Evolutionary conservation across 306 rosid species (phyloP).

Genomic region (Vicia faba): DNA sequence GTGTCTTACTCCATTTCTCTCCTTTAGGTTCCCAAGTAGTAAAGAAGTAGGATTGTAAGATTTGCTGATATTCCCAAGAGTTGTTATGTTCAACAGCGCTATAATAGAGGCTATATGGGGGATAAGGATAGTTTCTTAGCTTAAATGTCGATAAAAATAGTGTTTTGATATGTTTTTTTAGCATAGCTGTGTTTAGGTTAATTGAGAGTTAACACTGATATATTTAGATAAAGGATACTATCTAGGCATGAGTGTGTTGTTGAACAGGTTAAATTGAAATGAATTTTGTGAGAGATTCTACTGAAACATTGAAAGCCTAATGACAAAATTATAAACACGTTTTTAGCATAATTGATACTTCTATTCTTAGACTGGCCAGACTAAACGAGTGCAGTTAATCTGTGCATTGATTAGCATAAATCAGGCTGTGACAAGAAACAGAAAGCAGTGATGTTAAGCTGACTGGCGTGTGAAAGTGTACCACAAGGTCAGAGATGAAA

Average conservation of each 20-base stretch:
- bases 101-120: not conserved
- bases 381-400: not conserved
- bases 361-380: not conserved
- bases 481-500: conserved; percentile 13
- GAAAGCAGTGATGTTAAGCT: conserved; percentile 26
- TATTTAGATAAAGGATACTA: conserved; percentile 3
- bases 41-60: not conserved
- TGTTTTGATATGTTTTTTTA: not conserved
- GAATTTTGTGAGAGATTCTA: not conserved
- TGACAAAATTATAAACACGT: not conserved
- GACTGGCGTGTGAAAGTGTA: conserved; percentile 2
- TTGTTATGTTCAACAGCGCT: not conserved
- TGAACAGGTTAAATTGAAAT: conserved; percentile 7
- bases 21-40: conserved; percentile 4
- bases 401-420: not conserved
- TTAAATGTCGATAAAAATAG: not conserved
- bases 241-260: conserved; percentile 15
- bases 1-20: not conserved
- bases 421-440: not conserved
- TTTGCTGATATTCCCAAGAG: conserved; percentile 1
- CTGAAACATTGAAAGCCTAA: not conserved
- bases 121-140: not conserved
- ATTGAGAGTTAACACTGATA: not conserved
- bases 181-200: not conserved
- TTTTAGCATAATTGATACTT: conserved; percentile 19